phyloP scores from a whole-genome alignment of 2,329 filamentous ascomycete species.

The Curvularia spicifera region DNA sequence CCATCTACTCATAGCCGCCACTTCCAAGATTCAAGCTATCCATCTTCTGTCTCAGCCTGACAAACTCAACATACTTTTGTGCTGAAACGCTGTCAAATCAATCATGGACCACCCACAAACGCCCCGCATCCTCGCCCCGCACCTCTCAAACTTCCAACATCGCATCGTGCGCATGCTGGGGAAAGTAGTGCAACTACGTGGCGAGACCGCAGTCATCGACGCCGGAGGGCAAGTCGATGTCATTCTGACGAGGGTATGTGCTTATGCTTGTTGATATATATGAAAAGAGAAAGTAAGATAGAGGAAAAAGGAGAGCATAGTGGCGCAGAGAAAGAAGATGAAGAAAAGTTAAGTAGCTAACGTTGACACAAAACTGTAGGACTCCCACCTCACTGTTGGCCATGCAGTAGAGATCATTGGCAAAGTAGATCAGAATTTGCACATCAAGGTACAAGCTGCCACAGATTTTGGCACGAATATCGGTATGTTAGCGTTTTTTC shows the following conservation, averaged over 20 bases:
- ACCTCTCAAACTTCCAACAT: slow-evolving; percentile 75
- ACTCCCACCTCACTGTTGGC: slow-evolving; percentile 71
- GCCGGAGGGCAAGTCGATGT: slow-evolving; percentile 77
- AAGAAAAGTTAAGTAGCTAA: background rate
- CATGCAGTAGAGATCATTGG: slow-evolving; percentile 79
- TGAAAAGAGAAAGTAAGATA: background rate
- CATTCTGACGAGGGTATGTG: slow-evolving; percentile 71
- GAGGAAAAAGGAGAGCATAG: background rate
- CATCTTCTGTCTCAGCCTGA: background rate
- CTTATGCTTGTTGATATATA: background rate
- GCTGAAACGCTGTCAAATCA: background rate
- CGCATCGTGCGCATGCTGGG: slow-evolving; percentile 84
- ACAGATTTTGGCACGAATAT: slow-evolving; percentile 72
- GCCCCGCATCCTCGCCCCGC: slow-evolving; percentile 80
- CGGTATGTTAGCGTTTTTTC: slow-evolving; percentile 60
- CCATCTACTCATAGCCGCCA: background rate
- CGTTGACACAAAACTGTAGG: slow-evolving; percentile 55
- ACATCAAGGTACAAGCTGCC: slow-evolving; percentile 72
- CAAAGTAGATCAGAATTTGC: slow-evolving; percentile 76
- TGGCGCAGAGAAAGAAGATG: background rate
- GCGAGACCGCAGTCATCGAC: slow-evolving; percentile 80
- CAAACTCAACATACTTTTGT: background rate
- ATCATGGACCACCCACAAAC: slow-evolving; percentile 56
- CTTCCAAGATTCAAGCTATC: background rate
- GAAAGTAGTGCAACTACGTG: slow-evolving; percentile 80